These are phyloP conservation scores for Geranium incanum DNA, from an alignment of 441 rosid species.

Conservation along the genomic window DNA sequence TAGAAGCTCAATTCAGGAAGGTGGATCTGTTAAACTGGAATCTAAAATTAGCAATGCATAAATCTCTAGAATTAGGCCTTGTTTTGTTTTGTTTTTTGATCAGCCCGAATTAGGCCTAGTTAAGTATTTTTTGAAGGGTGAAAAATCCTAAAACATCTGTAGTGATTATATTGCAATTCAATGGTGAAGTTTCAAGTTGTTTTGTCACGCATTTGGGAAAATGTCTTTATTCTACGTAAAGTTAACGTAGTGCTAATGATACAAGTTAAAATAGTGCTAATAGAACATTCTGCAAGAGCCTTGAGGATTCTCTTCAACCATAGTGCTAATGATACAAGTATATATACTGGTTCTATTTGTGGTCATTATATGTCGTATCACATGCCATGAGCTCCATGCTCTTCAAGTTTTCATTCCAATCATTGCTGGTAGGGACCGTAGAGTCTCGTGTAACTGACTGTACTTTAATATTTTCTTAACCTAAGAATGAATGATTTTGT, in stretches of 20 bases:
- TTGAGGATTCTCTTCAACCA: neutral
- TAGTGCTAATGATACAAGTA: neutral
- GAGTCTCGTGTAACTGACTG: too few relatives aligned
- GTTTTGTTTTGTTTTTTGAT: neutral
- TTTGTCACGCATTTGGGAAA: neutral
- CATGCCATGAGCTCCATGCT: neutral
- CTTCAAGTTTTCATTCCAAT: neutral
- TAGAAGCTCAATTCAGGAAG: neutral
- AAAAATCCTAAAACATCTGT: neutral
- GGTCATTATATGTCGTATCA: neutral
- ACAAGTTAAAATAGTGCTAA: neutral
- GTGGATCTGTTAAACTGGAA: slow-evolving; percentile 4
- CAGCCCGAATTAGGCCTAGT: neutral
- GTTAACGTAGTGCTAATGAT: neutral
- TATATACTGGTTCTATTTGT: neutral
- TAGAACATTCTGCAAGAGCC: neutral
- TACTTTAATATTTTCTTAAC: too few relatives aligned
- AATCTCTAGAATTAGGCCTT: neutral
- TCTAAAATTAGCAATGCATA: neutral
- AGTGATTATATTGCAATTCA: neutral
- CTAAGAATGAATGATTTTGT: neutral
- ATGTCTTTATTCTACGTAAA: neutral
- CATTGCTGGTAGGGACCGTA: neutral
- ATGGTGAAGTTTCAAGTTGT: slow-evolving; percentile 1
- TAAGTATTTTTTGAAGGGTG: neutral